Conservation (phyloP, 2,329 filamentous ascomycete genomes). For the Paecilomyces fulvus region DNA sequence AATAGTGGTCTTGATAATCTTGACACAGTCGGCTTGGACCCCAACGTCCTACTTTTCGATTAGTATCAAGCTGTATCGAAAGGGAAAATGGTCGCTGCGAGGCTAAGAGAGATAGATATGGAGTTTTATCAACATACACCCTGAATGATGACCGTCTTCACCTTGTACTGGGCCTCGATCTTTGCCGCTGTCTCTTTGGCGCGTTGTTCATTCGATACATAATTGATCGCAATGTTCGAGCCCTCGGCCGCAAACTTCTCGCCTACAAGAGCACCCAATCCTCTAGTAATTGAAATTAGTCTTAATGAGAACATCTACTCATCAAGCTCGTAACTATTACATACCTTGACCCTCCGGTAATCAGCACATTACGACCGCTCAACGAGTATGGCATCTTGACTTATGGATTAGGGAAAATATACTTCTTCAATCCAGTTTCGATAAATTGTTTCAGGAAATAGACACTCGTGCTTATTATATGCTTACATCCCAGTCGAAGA, state of each 20-base stretch:
- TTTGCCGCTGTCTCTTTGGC: constrained; percentile 52
- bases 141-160: constrained; percentile 50
- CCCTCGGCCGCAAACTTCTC: constrained; percentile 61
- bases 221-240: constrained; percentile 66
- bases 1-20: constrained; percentile 52
- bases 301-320: background rate
- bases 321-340: constrained; percentile 12
- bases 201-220: constrained; percentile 51
- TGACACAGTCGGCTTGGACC: constrained; percentile 48
- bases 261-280: constrained; percentile 61
- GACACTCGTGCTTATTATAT: background rate
- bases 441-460: background rate
- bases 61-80: background rate
- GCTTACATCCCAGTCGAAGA: background rate
- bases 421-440: background rate
- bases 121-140: constrained; percentile 40
- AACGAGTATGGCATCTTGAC: constrained; percentile 54
- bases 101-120: background rate
- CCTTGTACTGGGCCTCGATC: constrained; percentile 43
- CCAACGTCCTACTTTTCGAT: constrained; percentile 50
- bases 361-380: constrained; percentile 52
- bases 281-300: constrained; percentile 40
- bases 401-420: background rate
- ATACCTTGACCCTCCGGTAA: constrained; percentile 57
- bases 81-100: background rate